Base-by-base conservation (phyloP, 371 early-diverging fungal species). In the Apophysomyces elegans region DNA sequence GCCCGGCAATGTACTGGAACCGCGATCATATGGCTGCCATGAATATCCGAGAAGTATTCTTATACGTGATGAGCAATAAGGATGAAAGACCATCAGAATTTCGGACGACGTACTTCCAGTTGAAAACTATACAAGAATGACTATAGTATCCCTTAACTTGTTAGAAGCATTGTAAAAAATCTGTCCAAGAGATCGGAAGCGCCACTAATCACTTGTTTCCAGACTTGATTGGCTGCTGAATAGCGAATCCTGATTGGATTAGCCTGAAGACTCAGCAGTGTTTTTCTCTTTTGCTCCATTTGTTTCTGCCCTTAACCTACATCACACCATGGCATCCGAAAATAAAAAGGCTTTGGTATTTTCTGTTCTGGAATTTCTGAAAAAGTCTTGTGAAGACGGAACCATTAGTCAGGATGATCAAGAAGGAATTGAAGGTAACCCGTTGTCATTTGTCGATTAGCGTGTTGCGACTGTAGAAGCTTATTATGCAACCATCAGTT, bases 341-440 rank as follows among this genome's bases (percentile, higher is more conserved):
- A 88, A 86, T 64, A 88, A 88, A 65, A 90, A 90, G 74, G 89
- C 88, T 50, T 89, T 97, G 56, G 96, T 94, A 5, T 91, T 88
- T 75, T 93, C 95, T 39, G 92, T 98, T 64, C 84, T 95, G 69
- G 95, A 96, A 72, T 96, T 93, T 78, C 84, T 97, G 63, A 84
- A 89, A 69, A 83, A 90, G 70, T 92, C 91, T 47, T 84, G 92
- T 77, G 77, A 88, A 62, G 90, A 92, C 64, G 89, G 90, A 38
- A 85, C 91, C 38, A 90, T 96, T 70, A 86, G 87, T 57, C 73
- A 80, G 63, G 96, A 96, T 73, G 95, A 93, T 63, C 78, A 87
- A 37, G 98, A 97, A 75, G 89, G 95, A 66, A 86, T 97, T 68
- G 97, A 95, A 84, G 92, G 95, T 94, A 81, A 56, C 9, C 13